phyloP scores from a whole-genome alignment of 805 yeast species.

The Wickerhamiella kurtzmanii region DNA sequence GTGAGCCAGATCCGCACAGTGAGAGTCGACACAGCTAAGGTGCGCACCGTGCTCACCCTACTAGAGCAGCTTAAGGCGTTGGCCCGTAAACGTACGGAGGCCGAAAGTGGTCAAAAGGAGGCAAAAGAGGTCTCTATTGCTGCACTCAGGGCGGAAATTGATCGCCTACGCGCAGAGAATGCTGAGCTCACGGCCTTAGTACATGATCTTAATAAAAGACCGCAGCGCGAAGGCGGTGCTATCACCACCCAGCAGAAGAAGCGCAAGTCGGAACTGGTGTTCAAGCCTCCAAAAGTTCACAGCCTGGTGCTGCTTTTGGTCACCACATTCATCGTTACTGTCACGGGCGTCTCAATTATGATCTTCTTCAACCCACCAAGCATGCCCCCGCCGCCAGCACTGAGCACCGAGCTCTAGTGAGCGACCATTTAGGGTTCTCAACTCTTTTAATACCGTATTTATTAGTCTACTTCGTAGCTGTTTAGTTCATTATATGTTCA shows the following conservation, averaged over 20 bases:
- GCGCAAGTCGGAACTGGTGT: constrained; percentile 1
- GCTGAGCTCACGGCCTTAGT: background rate
- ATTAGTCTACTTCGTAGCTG: no score
- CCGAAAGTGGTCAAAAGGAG: constrained; percentile 15
- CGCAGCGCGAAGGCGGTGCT: background rate
- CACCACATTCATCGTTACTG: constrained; percentile 16
- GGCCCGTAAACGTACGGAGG: constrained; percentile 11
- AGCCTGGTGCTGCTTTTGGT: constrained; percentile 15
- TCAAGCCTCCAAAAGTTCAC: constrained; percentile 9
- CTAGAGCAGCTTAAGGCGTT: constrained; percentile 21
- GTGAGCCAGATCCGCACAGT: constrained; percentile 25
- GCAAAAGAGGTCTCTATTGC: constrained; percentile 22
- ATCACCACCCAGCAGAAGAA: background rate
- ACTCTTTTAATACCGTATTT: background rate
- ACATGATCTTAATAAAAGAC: background rate
- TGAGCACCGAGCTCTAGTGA: no score
- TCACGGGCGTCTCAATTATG: constrained; percentile 20
- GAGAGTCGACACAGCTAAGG: constrained; percentile 25
- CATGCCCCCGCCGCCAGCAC: background rate
- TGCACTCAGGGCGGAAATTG: constrained; percentile 20
- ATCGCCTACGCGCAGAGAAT: constrained; percentile 16
- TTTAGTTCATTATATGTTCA: background rate
- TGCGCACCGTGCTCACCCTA: constrained; percentile 21
- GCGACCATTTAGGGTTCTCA: background rate
- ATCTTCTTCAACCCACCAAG: constrained; percentile 20